Percentiles rank a stretch among this genome's conserved stretches.
Evolutionary conservation across 305 asterid genomes (phyloP).

Genomic region (Solanum aculeatissimum): DNA sequence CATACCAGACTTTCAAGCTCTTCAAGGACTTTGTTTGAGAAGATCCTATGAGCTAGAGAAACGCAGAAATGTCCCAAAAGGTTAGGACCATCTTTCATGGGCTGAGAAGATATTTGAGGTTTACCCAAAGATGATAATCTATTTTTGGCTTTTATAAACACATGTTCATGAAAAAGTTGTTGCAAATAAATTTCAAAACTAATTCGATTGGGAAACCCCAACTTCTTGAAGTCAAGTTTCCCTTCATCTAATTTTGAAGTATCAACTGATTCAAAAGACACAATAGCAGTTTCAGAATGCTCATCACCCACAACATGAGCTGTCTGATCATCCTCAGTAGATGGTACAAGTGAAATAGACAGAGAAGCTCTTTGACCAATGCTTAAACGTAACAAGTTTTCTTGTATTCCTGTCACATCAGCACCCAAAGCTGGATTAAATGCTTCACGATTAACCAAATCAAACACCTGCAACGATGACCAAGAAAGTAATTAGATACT

Average conservation of each 20-base stretch:
- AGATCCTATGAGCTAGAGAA: conserved; percentile 92
- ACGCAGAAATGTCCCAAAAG: conserved; percentile 81
- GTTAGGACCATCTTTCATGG: conserved; percentile 44
- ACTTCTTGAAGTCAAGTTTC: conserved; percentile 21
- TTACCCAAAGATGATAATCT: conserved; percentile 33
- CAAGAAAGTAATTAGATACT: not conserved
- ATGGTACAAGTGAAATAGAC: conserved; percentile 62
- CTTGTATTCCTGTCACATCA: conserved; percentile 75
- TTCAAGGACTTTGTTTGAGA: conserved; percentile 70
- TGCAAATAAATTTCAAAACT: conserved; percentile 73
- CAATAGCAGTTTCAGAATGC: conserved; percentile 18
- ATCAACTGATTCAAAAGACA: conserved; percentile 24
- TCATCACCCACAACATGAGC: conserved; percentile 13
- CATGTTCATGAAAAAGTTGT: conserved; percentile 83
- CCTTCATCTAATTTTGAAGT: conserved; percentile 30
- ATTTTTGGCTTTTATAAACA: conserved; percentile 66
- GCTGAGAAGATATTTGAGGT: conserved; percentile 40
- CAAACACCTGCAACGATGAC: conserved; percentile 55
- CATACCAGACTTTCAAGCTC: conserved; percentile 84
- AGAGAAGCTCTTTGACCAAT: conserved; percentile 74
- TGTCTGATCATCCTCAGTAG: conserved; percentile 37
- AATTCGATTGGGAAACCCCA: conserved; percentile 49
- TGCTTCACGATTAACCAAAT: conserved; percentile 87
- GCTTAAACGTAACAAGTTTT: conserved; percentile 57
- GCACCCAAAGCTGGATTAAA: conserved; percentile 54